Evolutionary conservation across 148 eudicot species (phyloP).

Genomic region (Silene conica): DNA sequence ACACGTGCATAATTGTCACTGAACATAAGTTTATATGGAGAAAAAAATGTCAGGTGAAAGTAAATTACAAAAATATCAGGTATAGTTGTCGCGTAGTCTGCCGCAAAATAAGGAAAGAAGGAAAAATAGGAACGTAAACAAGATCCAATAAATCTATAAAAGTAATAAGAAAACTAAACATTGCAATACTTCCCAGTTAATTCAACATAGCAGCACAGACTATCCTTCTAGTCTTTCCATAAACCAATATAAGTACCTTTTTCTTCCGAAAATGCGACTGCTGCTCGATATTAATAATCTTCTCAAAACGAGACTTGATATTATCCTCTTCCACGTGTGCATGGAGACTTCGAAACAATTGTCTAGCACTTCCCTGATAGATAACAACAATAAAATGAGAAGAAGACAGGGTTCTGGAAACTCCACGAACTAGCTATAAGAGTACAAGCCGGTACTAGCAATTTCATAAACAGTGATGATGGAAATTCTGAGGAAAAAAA

Average conservation of each 20-base stretch:
- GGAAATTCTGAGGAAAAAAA: neutral
- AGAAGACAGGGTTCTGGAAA: slow-evolving; percentile 5
- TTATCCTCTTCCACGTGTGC: slow-evolving; percentile 87
- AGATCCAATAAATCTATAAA: neutral
- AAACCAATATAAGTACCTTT: slow-evolving; percentile 43
- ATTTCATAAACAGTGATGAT: neutral
- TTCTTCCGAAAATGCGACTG: slow-evolving; percentile 45
- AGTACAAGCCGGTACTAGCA: neutral
- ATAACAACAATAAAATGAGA: slow-evolving; percentile 9
- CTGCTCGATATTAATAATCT: slow-evolving; percentile 57
- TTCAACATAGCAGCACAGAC: neutral
- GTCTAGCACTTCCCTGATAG: slow-evolving; percentile 89
- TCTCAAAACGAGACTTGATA: slow-evolving; percentile 82
- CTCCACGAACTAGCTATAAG: slow-evolving; percentile 1
- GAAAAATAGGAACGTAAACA: neutral
- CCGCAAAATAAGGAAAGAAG: neutral
- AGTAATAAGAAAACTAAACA: neutral
- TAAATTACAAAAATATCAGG: neutral
- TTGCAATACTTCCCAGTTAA: neutral
- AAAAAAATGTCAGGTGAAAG: neutral
- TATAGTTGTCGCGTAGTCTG: neutral
- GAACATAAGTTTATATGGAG: neutral
- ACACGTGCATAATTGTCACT: no score
- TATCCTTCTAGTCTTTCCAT: neutral
- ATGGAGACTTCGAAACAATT: slow-evolving; percentile 82